These are phyloP conservation scores for Pestalotiopsis sp. DNA, from an alignment of 2,329 filamentous ascomycete genomes.

Conservation along the genomic window DNA sequence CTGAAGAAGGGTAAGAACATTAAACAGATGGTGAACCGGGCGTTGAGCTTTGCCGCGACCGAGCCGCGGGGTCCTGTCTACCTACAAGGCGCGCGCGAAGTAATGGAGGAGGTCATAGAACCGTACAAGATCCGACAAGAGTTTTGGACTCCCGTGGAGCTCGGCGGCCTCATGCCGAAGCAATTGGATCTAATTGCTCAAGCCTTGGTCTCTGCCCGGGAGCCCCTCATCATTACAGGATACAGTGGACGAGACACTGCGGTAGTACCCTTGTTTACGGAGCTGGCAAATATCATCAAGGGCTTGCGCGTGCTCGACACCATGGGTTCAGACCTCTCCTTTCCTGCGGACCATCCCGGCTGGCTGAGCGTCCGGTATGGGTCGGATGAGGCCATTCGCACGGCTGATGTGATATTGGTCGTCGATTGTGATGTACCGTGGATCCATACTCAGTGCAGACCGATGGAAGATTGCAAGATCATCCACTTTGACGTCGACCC, in stretches of 20 bases:
- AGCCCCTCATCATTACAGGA: slow-evolving; percentile 72
- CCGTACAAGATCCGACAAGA: slow-evolving; percentile 71
- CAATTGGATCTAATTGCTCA: slow-evolving; percentile 64
- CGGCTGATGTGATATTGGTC: slow-evolving; percentile 83
- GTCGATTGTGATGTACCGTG: slow-evolving; percentile 91
- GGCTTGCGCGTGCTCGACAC: slow-evolving; percentile 75
- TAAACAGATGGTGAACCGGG: slow-evolving; percentile 87
- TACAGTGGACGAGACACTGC: slow-evolving; percentile 72
- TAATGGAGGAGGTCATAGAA: slow-evolving; percentile 83
- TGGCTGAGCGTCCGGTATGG: slow-evolving; percentile 76
- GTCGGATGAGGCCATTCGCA: slow-evolving; percentile 70
- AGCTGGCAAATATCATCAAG: slow-evolving; percentile 68
- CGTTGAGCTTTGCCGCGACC: slow-evolving; percentile 78
- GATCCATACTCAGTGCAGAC: slow-evolving; percentile 77
- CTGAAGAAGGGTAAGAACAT: slow-evolving; percentile 84
- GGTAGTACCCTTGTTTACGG: slow-evolving; percentile 62
- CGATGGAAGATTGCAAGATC: slow-evolving; percentile 53
- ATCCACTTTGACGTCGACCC: slow-evolving; percentile 70
- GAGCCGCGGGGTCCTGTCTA: slow-evolving; percentile 82
- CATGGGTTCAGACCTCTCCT: slow-evolving; percentile 80
- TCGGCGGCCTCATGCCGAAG: slow-evolving; percentile 58
- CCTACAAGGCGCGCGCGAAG: slow-evolving; percentile 75
- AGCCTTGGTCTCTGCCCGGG: slow-evolving; percentile 64
- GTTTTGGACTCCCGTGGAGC: slow-evolving; percentile 72
- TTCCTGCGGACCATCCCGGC: slow-evolving; percentile 70